A percentile compares a stretch with the other conserved stretches of the same genome.
phyloP scores from a whole-genome alignment of 2,329 filamentous ascomycete genomes.

The Acephala macrosclerotiorum region DNA sequence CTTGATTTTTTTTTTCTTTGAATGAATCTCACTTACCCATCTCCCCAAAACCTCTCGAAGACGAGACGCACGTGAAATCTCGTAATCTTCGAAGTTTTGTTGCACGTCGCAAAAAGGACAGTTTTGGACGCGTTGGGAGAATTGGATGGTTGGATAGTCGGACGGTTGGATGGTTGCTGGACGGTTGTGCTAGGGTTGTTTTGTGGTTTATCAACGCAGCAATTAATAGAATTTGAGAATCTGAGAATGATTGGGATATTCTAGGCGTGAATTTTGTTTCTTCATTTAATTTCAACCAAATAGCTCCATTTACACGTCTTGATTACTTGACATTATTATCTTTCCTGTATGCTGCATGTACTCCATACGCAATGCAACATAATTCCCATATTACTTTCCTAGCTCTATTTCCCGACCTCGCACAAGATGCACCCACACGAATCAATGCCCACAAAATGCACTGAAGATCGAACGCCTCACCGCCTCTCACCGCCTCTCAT shows the following conservation, averaged over 20 bases:
- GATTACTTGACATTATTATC: too few relatives aligned
- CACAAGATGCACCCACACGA: not conserved
- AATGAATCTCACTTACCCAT: too few relatives aligned
- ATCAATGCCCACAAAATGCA: not conserved
- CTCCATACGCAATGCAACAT: not conserved
- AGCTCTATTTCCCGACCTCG: not conserved
- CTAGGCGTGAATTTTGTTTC: too few relatives aligned
- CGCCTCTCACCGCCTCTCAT: not conserved
- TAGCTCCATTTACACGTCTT: too few relatives aligned
- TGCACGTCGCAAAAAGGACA: not conserved
- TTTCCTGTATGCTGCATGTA: too few relatives aligned
- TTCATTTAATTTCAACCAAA: too few relatives aligned
- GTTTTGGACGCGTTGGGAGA: not conserved
- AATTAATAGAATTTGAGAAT: not conserved
- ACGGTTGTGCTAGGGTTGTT: not conserved
- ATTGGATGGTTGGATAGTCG: not conserved
- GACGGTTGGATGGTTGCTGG: not conserved
- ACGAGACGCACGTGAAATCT: not conserved
- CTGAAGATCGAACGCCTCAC: slow-evolving; percentile 1
- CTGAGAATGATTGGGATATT: not conserved
- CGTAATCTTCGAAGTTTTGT: slow-evolving; percentile 2
- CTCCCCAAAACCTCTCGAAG: too few relatives aligned
- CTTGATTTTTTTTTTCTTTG: too few relatives aligned
- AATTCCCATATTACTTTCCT: not conserved
- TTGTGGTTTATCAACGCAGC: not conserved